phyloP scores from a whole-genome alignment of 2,329 filamentous ascomycete genomes.

The Arachnopeziza araneosa region DNA sequence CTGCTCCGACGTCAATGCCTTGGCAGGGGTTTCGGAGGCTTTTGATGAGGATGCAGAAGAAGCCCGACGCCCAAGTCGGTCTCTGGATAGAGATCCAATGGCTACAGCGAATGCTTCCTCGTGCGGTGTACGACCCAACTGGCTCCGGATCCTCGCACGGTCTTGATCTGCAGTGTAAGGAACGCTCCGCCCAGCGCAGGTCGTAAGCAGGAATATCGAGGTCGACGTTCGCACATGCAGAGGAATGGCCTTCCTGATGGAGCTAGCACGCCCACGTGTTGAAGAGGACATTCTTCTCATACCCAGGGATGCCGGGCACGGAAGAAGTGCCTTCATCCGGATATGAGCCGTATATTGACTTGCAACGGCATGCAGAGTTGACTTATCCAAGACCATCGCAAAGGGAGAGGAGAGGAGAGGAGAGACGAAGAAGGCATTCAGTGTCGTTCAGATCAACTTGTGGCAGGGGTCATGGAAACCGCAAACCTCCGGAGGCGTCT shows the following conservation, averaged over 20 bases:
- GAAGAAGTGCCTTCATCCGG: no score
- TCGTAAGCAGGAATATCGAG: neutral
- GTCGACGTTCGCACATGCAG: neutral
- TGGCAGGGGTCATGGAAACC: conserved; percentile 4
- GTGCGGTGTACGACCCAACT: conserved; percentile 7
- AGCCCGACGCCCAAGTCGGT: neutral
- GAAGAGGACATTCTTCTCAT: no score
- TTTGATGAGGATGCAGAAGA: neutral
- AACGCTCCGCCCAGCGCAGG: neutral
- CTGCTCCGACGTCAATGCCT: neutral
- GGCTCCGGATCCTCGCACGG: neutral
- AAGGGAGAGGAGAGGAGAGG: neutral
- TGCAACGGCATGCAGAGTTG: neutral
- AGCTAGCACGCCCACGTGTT: neutral
- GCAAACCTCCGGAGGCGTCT: conserved; percentile 1
- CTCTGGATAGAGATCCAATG: conserved; percentile 4
- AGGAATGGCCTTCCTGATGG: neutral
- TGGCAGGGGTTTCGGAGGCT: neutral
- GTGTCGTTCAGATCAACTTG: neutral
- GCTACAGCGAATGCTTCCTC: conserved; percentile 1
- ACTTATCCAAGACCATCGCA: neutral
- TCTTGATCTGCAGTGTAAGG: neutral
- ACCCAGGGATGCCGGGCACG: no score
- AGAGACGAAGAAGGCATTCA: neutral
- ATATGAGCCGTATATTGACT: neutral